Evolutionary conservation across 345 rosid genomes (phyloP), one percentile per base, ranked within the genome.

Genomic region (Populus deltoides): DNA sequence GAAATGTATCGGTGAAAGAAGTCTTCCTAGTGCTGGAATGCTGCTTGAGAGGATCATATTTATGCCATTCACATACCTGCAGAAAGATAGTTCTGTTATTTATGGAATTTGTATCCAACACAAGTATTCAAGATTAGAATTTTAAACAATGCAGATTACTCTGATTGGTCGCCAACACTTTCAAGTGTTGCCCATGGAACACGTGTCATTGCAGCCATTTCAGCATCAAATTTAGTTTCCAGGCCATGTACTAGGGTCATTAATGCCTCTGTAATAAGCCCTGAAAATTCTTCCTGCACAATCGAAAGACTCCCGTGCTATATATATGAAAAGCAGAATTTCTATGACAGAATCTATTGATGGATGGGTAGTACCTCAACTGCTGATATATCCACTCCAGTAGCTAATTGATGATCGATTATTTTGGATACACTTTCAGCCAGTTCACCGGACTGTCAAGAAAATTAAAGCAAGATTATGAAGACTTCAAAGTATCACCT

Each of bases 141-240:
- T 39, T 62, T 55, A 66, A 43, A 20, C 4, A 38, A 51, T 36
- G 47, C 66, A 53, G 24, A n/a, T 88, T 85, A 96, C 99, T 84
- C 92, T 70, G 99, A 96, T 79, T 96, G 99, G 85, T 96, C 98
- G 61, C 98, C 99, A 57, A 96, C 99, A 83, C 98, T 91, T 84
- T 96, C 99, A 81, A 96, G 98, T 80, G 94, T 89, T 70, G 89
- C 89, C 99, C 99, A 96, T 74, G 91, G 93, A 77, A 96, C 95
- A 80, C 98, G 95, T 65, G 97, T 89, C 99, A 96, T 96, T 63
- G 86, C 91, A 71, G 94, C 97, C 97, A 96, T 93, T 90, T 96
- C 98, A 72, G 86, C 81, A 86, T 96, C 99, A 84, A 96, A 96
- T 81, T 92, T 96, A 62, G 97, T 92, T 88, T 96, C 99, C 75